Conservation (phyloP, 768 basidiomycete species). For the Phlebiopsis gigantea region DNA sequence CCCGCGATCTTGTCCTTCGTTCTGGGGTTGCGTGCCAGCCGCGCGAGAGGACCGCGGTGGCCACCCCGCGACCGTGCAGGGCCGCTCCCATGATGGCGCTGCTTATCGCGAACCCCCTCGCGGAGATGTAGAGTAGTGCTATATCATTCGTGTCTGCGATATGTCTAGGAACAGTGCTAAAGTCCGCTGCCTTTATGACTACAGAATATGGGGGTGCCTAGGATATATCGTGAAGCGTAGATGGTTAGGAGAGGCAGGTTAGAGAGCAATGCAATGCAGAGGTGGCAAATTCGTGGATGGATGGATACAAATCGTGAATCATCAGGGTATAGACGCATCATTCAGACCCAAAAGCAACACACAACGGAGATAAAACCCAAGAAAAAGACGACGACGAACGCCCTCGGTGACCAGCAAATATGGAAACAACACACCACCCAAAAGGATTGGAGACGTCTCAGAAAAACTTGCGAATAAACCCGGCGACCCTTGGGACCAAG, state of each 20-base stretch:
- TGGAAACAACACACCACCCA: constrained; percentile 10
- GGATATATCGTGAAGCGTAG: background rate
- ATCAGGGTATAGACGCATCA: constrained; percentile 10
- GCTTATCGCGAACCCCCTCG: background rate
- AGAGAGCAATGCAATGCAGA: background rate
- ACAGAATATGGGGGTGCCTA: constrained; percentile 1
- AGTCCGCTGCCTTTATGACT: constrained; percentile 9
- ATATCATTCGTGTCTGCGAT: constrained; percentile 18
- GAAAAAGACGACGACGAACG: constrained; percentile 22
- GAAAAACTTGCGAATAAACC: constrained; percentile 38
- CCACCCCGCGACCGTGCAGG: background rate
- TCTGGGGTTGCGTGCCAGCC: background rate
- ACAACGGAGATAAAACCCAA: constrained; percentile 20
- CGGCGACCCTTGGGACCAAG: constrained; percentile 44
- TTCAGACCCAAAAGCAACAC: constrained; percentile 11
- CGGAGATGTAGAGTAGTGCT: constrained; percentile 1
- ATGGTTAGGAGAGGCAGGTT: background rate
- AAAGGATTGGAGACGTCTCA: constrained; percentile 22
- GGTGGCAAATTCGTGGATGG: constrained; percentile 7
- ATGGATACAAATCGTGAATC: constrained; percentile 11
- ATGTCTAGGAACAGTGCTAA: constrained; percentile 10
- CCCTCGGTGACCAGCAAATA: constrained; percentile 8
- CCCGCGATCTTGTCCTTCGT: constrained; percentile 12
- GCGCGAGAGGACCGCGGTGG: constrained; percentile 6
- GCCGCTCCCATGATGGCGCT: background rate